Evolutionary conservation across 495 filamentous ascomycete species (phyloP).

Genomic region (Niebla homalea): DNA sequence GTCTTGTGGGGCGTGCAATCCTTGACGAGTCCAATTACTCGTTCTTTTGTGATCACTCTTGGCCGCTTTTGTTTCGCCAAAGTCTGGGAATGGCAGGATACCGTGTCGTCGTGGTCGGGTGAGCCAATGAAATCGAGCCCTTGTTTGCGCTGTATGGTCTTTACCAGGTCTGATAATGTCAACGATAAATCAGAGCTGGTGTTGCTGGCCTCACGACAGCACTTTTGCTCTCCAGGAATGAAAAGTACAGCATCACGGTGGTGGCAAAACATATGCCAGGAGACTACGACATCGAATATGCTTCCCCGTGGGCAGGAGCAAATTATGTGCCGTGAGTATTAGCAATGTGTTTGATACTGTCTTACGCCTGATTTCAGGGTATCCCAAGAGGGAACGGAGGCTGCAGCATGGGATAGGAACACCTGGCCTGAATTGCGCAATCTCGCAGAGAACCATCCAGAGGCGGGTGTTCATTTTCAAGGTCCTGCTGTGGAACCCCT

Average conservation of each 20-base stretch:
- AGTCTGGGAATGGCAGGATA: slow-evolving; percentile 9
- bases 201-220: slow-evolving; percentile 90
- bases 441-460: slow-evolving; percentile 58
- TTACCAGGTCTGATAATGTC: not conserved
- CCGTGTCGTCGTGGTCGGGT: slow-evolving; percentile 17
- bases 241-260: slow-evolving; percentile 59
- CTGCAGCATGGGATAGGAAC: slow-evolving; percentile 47
- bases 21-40: too few relatives aligned
- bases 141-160: not conserved
- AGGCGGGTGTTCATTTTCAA: slow-evolving; percentile 83
- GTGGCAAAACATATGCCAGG: slow-evolving; percentile 96
- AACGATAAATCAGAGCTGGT: slow-evolving; percentile 50
- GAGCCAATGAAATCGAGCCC: not conserved
- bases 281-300: slow-evolving; percentile 95
- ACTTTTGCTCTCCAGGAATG: slow-evolving; percentile 59
- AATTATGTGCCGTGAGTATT: slow-evolving; percentile 68
- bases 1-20: too few relatives aligned
- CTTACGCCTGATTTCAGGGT: slow-evolving; percentile 27
- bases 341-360: not conserved
- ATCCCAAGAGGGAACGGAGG: slow-evolving; percentile 36
- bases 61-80: too few relatives aligned
- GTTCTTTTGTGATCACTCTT: too few relatives aligned
- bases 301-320: slow-evolving; percentile 89
- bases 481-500: slow-evolving; percentile 26
- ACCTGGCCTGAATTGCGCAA: slow-evolving; percentile 55